phyloP scores from a whole-genome alignment of 148 eudicot genomes.

The Dianthus caryophyllus region DNA sequence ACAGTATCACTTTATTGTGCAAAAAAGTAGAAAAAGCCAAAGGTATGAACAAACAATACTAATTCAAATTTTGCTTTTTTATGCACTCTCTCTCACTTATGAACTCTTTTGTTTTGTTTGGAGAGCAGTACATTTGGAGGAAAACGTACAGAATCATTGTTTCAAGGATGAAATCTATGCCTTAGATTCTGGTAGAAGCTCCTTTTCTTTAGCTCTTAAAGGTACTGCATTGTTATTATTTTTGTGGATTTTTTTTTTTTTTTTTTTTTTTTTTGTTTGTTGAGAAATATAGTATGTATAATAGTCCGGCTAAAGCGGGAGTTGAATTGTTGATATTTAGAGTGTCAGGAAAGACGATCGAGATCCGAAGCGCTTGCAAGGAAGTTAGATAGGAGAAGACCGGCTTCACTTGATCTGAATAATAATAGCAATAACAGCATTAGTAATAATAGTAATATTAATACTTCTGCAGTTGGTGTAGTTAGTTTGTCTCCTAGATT shows the following conservation, averaged over 20 bases:
- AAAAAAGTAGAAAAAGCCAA: slow-evolving; percentile 56
- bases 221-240: slow-evolving; percentile 52
- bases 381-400: slow-evolving; percentile 52
- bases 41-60: slow-evolving; percentile 38
- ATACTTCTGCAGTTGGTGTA: slow-evolving; percentile 20
- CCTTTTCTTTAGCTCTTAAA: slow-evolving; percentile 73
- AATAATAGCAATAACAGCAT: slow-evolving; percentile 19
- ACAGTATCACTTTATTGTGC: slow-evolving; percentile 31
- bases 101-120: slow-evolving; percentile 12
- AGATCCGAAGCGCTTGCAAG: slow-evolving; percentile 53
- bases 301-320: not conserved
- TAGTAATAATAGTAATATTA: slow-evolving; percentile 6
- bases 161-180: slow-evolving; percentile 35
- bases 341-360: slow-evolving; percentile 66
- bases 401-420: slow-evolving; percentile 74
- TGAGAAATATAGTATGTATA: not conserved
- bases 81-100: slow-evolving; percentile 5
- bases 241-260: not conserved
- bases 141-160: slow-evolving; percentile 20
- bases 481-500: slow-evolving; percentile 58
- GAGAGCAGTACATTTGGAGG: slow-evolving; percentile 38
- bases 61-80: slow-evolving; percentile 2
- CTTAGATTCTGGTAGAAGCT: slow-evolving; percentile 66
- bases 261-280: not conserved
- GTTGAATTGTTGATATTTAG: slow-evolving; percentile 31